Conservation (phyloP, 2,329 filamentous ascomycete species). For the Lachnum nothofagi region DNA sequence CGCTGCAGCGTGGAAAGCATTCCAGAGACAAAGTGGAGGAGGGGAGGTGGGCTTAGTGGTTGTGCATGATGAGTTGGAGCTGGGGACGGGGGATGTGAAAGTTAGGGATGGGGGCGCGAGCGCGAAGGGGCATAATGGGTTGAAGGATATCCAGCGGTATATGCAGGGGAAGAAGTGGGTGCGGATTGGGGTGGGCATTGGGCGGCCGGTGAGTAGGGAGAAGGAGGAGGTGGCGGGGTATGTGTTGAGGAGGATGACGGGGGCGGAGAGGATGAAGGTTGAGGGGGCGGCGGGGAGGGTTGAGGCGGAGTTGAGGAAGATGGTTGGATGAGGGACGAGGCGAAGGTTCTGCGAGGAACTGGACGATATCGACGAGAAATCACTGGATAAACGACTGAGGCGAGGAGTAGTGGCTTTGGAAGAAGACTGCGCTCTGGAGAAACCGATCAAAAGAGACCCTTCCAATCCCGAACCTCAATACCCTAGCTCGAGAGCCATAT, state of each 20-base stretch:
- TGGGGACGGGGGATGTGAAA: constrained; percentile 60
- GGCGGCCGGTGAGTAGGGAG: constrained; percentile 68
- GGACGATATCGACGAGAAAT: no score
- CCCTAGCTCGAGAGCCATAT: no score
- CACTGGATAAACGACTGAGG: no score
- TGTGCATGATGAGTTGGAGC: constrained; percentile 84
- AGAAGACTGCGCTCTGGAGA: no score
- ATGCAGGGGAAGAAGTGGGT: constrained; percentile 43
- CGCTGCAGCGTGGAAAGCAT: constrained; percentile 57
- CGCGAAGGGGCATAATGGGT: constrained; percentile 67
- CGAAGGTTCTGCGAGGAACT: not conserved
- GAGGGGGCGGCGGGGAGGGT: constrained; percentile 27
- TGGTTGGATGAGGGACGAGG: constrained; percentile 8
- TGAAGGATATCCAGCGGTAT: constrained; percentile 59
- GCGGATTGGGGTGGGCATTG: constrained; percentile 79
- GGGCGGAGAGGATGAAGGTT: constrained; percentile 26
- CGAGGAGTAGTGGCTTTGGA: no score
- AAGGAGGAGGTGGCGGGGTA: constrained; percentile 65
- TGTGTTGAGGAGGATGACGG: constrained; percentile 53
- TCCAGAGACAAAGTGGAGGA: constrained; percentile 39
- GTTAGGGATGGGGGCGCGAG: constrained; percentile 60
- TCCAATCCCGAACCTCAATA: no score
- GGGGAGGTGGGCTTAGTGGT: constrained; percentile 57
- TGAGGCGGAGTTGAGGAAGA: constrained; percentile 23
- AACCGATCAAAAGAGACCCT: no score